phyloP scores from a whole-genome alignment of 257 asterid genomes.

The Eucommia ulmoides region DNA sequence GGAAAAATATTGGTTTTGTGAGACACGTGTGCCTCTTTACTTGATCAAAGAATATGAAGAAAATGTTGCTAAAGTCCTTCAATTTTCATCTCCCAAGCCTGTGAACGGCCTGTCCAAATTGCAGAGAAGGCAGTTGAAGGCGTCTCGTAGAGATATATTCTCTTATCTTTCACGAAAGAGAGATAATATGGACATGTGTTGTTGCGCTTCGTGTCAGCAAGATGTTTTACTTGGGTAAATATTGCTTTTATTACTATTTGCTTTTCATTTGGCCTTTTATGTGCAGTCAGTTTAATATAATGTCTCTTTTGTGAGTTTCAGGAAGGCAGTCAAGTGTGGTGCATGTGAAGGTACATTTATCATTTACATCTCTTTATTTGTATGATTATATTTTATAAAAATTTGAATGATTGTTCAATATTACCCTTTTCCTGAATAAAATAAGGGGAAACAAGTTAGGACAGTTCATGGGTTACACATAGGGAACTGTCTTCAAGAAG shows the following conservation, averaged over 20 bases:
- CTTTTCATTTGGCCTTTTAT: constrained; percentile 1
- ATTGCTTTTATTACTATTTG: constrained; percentile 6
- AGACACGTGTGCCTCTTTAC: constrained; percentile 60
- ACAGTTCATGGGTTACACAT: too few species aligned
- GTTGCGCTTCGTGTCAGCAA: constrained; percentile 44
- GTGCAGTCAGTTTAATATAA: constrained; percentile 10
- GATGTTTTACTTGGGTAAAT: constrained; percentile 49
- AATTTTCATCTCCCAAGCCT: constrained; percentile 16
- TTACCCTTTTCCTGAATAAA: too few species aligned
- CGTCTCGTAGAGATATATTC: constrained; percentile 36
- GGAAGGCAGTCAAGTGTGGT: constrained; percentile 61
- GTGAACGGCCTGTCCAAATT: constrained; percentile 26
- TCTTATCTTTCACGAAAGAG: constrained; percentile 42
- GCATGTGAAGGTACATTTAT: constrained; percentile 57
- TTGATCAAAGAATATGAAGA: constrained; percentile 65
- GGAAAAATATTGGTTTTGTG: constrained; percentile 74
- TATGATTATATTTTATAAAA: too few species aligned
- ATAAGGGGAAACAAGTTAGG: too few species aligned
- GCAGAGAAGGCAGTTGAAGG: constrained; percentile 29
- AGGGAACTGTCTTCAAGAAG: too few species aligned
- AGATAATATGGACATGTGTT: constrained; percentile 23
- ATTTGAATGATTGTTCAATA: too few species aligned
- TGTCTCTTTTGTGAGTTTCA: constrained; percentile 23
- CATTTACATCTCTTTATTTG: constrained; percentile 10
- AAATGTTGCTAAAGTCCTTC: constrained; percentile 19